Percentiles rank a stretch among this genome's conserved stretches.
Conservation (phyloP, 2,329 filamentous ascomycete species). For the Diaporthe velutina region DNA sequence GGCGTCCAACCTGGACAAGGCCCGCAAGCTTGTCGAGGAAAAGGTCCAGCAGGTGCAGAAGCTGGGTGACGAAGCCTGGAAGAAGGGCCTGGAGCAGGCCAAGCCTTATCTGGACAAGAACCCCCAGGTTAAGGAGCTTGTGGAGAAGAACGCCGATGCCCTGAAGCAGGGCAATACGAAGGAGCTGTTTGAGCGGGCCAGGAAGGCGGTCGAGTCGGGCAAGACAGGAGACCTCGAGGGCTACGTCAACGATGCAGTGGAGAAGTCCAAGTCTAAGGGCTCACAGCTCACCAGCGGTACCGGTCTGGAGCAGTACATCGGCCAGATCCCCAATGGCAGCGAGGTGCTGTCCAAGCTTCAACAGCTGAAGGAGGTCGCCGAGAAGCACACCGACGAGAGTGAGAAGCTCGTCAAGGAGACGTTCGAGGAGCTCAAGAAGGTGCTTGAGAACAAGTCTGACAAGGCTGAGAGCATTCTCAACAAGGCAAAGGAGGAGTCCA, state of each 20-base stretch:
- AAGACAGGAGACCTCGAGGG: constrained; percentile 70
- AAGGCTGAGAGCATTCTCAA: constrained; percentile 71
- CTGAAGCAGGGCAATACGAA: constrained; percentile 76
- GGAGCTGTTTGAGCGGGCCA: constrained; percentile 74
- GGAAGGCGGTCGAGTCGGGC: constrained; percentile 71
- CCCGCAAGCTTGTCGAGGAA: constrained; percentile 75
- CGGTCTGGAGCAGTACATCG: constrained; percentile 72
- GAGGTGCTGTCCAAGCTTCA: constrained; percentile 76
- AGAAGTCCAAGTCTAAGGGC: constrained; percentile 69
- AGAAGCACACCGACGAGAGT: constrained; percentile 78
- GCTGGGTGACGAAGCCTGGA: constrained; percentile 79
- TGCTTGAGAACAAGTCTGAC: constrained; percentile 71
- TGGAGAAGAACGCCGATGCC: constrained; percentile 77
- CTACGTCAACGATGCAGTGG: constrained; percentile 70
- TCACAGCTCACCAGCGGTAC: constrained; percentile 53
- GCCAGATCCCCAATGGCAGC: constrained; percentile 73
- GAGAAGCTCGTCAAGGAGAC: constrained; percentile 78
- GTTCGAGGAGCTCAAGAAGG: constrained; percentile 73
- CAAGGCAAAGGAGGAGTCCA: constrained; percentile 63
- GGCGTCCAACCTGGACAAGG: constrained; percentile 63
- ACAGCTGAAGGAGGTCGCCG: constrained; percentile 73
- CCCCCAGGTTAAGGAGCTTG: constrained; percentile 78
- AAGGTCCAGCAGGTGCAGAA: constrained; percentile 76
- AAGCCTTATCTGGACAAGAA: constrained; percentile 82
- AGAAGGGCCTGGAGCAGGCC: constrained; percentile 77